These are phyloP conservation scores for Scytalidium sp. DNA, from an alignment of 2,329 filamentous ascomycete species.

Conservation along the genomic window DNA sequence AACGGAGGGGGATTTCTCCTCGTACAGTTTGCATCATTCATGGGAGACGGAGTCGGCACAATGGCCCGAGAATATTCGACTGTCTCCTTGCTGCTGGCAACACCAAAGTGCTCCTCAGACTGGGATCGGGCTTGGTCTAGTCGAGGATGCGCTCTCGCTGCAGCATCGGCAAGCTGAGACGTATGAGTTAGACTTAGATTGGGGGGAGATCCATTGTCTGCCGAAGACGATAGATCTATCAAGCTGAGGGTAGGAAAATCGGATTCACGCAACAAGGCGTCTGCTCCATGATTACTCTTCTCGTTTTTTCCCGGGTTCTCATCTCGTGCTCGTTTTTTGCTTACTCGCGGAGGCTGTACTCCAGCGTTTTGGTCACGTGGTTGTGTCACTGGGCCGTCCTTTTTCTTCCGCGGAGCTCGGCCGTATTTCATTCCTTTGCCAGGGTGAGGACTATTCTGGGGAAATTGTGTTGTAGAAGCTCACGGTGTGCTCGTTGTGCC, in stretches of 20 bases:
- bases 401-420: conserved; percentile 1
- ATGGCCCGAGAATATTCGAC: neutral
- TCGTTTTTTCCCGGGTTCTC: too few species aligned
- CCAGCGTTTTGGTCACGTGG: neutral
- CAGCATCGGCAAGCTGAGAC: too few species aligned
- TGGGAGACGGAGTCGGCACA: neutral
- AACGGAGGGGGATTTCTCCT: neutral
- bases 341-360: too few species aligned
- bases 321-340: too few species aligned
- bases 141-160: too few species aligned
- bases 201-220: too few species aligned
- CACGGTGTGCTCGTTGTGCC: conserved; percentile 11
- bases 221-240: too few species aligned
- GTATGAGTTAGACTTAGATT: too few species aligned
- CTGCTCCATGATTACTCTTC: too few species aligned
- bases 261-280: too few species aligned
- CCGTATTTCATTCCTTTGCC: conserved; percentile 6
- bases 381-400: neutral
- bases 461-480: neutral
- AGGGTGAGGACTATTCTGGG: neutral
- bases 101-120: neutral
- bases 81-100: neutral
- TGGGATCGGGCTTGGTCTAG: too few species aligned
- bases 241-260: too few species aligned
- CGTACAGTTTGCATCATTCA: neutral